A percentile compares a stretch with the other conserved stretches of the same genome.
These are phyloP conservation scores for Dentipellis sp. DNA, from an alignment of 768 basidiomycete species.

Conservation along the genomic window DNA sequence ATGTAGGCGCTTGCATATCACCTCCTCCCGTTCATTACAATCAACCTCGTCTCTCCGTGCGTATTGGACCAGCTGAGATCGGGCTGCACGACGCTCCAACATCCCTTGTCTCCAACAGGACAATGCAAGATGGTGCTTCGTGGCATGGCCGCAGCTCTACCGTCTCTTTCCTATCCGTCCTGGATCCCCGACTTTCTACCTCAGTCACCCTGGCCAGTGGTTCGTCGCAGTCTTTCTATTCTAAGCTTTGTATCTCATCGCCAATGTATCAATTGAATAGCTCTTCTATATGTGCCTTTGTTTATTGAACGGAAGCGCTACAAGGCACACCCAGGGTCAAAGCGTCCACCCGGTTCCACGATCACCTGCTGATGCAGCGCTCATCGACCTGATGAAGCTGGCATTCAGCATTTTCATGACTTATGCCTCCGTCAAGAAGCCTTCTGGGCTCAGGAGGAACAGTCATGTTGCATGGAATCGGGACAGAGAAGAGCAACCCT, in stretches of 20 bases:
- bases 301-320: background rate
- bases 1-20: no score
- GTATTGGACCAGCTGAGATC: no score
- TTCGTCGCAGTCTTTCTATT: background rate
- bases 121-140: constrained; percentile 8
- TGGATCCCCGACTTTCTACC: background rate
- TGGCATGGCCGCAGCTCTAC: background rate
- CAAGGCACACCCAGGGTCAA: background rate
- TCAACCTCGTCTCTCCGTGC: no score
- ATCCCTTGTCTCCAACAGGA: no score
- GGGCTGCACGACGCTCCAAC: no score
- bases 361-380: constrained; percentile 4
- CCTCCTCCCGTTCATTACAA: no score
- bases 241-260: background rate
- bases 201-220: background rate
- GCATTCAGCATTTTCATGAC: background rate
- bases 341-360: background rate
- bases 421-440: background rate
- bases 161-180: constrained; percentile 4
- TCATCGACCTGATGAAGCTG: constrained; percentile 11
- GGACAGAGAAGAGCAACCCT: background rate
- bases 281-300: background rate
- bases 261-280: background rate
- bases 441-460: background rate
- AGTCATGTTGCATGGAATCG: constrained; percentile 2